These are phyloP conservation scores for Saccharomycopsis synnaedendra DNA, from an alignment of 805 yeast species.

Conservation along the genomic window DNA sequence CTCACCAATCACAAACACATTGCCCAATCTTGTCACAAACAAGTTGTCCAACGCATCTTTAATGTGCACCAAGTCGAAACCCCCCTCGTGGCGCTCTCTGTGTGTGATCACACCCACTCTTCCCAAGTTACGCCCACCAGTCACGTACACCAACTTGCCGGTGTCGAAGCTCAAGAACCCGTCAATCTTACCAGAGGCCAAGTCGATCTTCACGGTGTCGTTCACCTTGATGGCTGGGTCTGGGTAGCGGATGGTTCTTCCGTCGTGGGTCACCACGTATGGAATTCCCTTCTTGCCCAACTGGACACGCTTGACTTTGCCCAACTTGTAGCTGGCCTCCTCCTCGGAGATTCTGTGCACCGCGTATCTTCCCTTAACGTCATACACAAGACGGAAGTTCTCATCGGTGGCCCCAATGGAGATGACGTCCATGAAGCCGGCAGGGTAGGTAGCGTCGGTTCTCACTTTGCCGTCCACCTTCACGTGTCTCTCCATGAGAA, in stretches of 20 bases:
- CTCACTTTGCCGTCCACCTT: constrained; percentile 99
- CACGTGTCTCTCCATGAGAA: constrained; percentile 95
- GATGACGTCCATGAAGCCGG: constrained; percentile 99
- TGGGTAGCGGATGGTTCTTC: constrained; percentile 99
- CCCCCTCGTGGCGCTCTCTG: constrained; percentile 98
- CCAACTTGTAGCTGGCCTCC: constrained; percentile 97
- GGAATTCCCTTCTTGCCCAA: constrained; percentile 98
- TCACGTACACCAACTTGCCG: constrained; percentile 84
- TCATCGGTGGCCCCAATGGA: constrained; percentile 96
- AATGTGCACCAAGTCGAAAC: constrained; percentile 94
- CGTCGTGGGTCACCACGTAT: constrained; percentile 98
- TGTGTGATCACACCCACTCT: constrained; percentile 92
- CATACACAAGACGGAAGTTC: constrained; percentile 98
- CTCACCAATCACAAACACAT: constrained; percentile 94
- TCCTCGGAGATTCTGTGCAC: constrained; percentile 99
- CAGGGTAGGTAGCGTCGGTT: constrained; percentile 98
- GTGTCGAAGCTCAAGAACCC: constrained; percentile 87
- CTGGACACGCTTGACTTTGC: constrained; percentile 96
- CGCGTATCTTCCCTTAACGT: constrained; percentile 97
- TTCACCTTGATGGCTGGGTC: constrained; percentile 94
- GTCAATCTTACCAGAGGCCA: constrained; percentile 89
- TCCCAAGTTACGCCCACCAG: constrained; percentile 99
- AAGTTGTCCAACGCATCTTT: constrained; percentile 92
- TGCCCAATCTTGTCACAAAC: constrained; percentile 86
- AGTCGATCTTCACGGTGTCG: constrained; percentile 96